Evolutionary conservation across 2,329 filamentous ascomycete species (phyloP).

Genomic region (Penicillium sclerotigenum): DNA sequence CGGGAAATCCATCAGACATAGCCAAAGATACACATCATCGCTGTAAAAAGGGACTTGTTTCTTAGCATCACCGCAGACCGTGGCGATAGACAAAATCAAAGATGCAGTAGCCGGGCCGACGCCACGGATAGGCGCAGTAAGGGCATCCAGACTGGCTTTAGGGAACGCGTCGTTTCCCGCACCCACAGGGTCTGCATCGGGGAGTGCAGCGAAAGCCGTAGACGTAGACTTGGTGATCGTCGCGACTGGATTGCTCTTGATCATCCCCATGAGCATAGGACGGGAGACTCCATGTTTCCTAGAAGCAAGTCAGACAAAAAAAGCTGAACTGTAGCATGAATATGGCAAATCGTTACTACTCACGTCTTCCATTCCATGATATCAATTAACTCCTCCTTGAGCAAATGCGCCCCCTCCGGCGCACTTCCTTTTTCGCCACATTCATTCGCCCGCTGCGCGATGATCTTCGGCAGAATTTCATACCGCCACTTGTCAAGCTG

Average conservation of each 20-base stretch:
- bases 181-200: constrained; percentile 2
- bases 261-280: constrained; percentile 41
- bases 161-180: constrained; percentile 27
- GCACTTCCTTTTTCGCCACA: constrained; percentile 9
- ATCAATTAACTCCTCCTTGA: constrained; percentile 36
- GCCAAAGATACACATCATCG: constrained; percentile 44
- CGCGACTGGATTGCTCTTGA: constrained; percentile 34
- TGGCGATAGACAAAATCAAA: constrained; percentile 39
- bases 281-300: constrained; percentile 34
- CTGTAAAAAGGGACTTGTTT: constrained; percentile 42
- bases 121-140: constrained; percentile 39
- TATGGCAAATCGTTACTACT: constrained; percentile 21
- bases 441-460: constrained; percentile 16
- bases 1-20: constrained; percentile 30
- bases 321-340: neutral
- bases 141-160: constrained; percentile 29
- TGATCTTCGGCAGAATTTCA: constrained; percentile 27
- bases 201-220: constrained; percentile 27
- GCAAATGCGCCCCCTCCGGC: constrained; percentile 21
- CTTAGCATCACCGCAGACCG: neutral
- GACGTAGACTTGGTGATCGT: constrained; percentile 28
- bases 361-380: constrained; percentile 48
- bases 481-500: constrained; percentile 41
- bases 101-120: constrained; percentile 45
- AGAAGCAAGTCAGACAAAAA: neutral